Evolutionary conservation across 2,329 filamentous ascomycete species (phyloP), one percentile per base, ranked within the genome.

Genomic region (Scortechinia acanthostroma): DNA sequence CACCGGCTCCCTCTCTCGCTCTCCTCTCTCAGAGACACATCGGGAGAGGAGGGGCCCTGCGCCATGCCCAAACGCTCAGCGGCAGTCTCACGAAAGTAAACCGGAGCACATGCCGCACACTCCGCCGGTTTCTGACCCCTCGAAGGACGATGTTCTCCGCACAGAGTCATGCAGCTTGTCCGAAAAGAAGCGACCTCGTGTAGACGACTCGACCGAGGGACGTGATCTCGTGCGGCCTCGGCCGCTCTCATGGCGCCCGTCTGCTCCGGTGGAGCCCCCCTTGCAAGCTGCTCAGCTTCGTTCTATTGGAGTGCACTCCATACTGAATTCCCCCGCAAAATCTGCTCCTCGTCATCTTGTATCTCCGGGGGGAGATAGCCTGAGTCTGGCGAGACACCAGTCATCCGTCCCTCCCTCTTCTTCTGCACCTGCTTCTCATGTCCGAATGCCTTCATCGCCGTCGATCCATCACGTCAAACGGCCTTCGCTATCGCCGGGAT

Each of bases 291-390:
- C 53, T 4, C 54, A 55, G 37, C 55, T 58, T 37, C 59, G 63
- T 33, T 58, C 62, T 21, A 60, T 65, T 48, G 63, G 60, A 6
- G 61, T 67, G n/a, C 61, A 63, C 47, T 55, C 63, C 10, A 66
- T 67, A 46, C 49, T 67, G 48, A 67, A 67, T 42, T 61, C 59
- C 10, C 54, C 62, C 3, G 49, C 57, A 19, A 35, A 46, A n/a
- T 37, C 47, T 23, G n/a, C 45, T 42, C 25, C 45, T 17, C 49
- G 10, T 30, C 10, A n/a, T 10, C 10, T 10, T 30, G 25, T 10
- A 10, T 10, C 10, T 30, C 25, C 10, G 52, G 30, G 45, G 48
- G 33, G 50, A 44, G 33, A 54, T 57, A 21, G 60, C 61, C 45
- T 44, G 47, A n/a, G n/a, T n/a, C n/a, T n/a, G n/a, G n/a, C n/a